These are phyloP conservation scores for Blastobotrys illinoisensis DNA, from an alignment of 1,139 yeast genomes.

Conservation along the genomic window DNA sequence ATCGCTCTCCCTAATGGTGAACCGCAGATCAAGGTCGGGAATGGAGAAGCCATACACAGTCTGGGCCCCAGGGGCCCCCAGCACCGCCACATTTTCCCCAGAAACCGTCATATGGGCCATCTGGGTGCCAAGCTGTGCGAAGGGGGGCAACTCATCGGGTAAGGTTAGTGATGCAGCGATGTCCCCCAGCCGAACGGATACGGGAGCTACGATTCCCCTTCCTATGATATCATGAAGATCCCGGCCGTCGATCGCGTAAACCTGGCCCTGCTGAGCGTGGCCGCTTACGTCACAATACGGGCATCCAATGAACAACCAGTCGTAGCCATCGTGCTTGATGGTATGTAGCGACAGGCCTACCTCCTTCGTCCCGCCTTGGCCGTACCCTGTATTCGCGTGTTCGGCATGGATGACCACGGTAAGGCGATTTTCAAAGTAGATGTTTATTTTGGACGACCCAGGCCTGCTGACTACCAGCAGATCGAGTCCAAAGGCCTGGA, in stretches of 20 bases:
- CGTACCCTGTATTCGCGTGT: conserved; percentile 29
- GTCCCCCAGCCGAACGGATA: conserved; percentile 18
- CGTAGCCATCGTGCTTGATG: conserved; percentile 35
- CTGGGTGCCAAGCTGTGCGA: conserved; percentile 5
- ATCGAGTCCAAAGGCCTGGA: conserved; percentile 19
- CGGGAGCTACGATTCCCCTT: conserved; percentile 14
- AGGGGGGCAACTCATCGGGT: conserved; percentile 1
- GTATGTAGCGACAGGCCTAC: conserved; percentile 30
- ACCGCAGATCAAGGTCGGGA: conserved; percentile 2
- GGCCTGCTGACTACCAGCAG: conserved; percentile 33
- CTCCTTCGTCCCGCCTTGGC: conserved; percentile 38
- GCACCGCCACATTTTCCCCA: conserved; percentile 13
- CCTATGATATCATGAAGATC: conserved; percentile 17
- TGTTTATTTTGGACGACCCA: conserved; percentile 30
- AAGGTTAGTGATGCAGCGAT: background rate
- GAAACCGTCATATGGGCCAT: background rate
- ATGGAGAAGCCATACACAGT: conserved; percentile 26
- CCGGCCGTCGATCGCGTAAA: conserved; percentile 37
- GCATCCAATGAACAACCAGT: conserved; percentile 43
- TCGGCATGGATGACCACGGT: conserved; percentile 20
- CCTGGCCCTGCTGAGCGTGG: conserved; percentile 39
- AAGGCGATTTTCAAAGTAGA: conserved; percentile 25
- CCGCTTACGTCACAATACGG: conserved; percentile 35
- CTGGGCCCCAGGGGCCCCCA: conserved; percentile 30
- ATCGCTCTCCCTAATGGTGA: conserved; percentile 4